These are phyloP conservation scores for Xylaria castorea DNA, from an alignment of 495 filamentous ascomycete genomes.

Conservation along the genomic window DNA sequence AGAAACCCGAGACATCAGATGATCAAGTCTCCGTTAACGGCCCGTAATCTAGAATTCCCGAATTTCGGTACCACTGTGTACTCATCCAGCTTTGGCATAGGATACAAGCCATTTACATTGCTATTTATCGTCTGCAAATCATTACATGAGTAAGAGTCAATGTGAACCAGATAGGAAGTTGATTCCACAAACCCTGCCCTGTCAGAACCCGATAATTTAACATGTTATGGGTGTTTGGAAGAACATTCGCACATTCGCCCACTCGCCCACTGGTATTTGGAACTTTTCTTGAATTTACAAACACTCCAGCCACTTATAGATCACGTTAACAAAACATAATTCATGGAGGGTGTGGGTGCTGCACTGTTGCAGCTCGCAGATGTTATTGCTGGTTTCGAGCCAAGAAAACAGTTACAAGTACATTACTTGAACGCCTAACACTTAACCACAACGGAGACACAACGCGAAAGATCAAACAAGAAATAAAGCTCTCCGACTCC, in stretches of 20 bases:
- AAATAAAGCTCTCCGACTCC: constrained; percentile 27
- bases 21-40: neutral
- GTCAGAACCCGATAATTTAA: neutral
- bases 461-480: constrained; percentile 24
- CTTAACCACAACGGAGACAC: constrained; percentile 7
- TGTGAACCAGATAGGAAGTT: neutral
- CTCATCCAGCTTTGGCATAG: neutral
- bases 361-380: constrained; percentile 20
- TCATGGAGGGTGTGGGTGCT: neutral
- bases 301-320: neutral
- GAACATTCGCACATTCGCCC: neutral
- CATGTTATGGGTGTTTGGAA: neutral
- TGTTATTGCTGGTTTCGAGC: constrained; percentile 14
- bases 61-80: neutral
- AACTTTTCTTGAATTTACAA: neutral
- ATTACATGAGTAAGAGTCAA: neutral
- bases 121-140: neutral
- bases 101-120: neutral
- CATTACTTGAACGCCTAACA: constrained; percentile 30
- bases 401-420: constrained; percentile 21
- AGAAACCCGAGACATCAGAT: neutral
- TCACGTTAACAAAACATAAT: neutral
- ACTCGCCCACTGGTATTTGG: neutral
- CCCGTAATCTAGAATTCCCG: neutral
- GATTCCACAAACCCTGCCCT: neutral